Base-by-base conservation (phyloP, 768 basidiomycete genomes). In the Serendipita sp. region DNA sequence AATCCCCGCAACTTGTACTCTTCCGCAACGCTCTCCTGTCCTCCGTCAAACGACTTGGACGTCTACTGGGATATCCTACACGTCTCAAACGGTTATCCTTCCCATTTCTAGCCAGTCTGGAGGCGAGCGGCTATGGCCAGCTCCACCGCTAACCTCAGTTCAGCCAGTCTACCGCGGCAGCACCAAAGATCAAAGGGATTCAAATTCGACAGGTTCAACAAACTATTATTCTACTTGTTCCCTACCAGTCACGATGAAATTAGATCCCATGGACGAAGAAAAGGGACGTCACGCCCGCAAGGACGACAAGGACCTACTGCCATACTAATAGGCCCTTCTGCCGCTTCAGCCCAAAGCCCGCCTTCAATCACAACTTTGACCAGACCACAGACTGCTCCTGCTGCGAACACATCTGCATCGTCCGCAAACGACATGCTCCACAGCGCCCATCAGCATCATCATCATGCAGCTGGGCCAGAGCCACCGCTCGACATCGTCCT, bases 401-500 rank as follows among this genome's bases (percentile, higher is more conserved):
- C 27, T 34, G 10, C 33, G 23, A 31, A 13, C 44, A 45, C 52
- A 10, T 11, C 52, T 53, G 52, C 52, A 53, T 11, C 13, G 52
- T 53, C 55, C 34, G 8, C 55, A 4, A 31, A n/a, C 23, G 55
- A 60, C 27, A 60, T 60, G 55, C 55, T 27, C 8, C 55, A 60
- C 34, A 8, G 23, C 16, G 23, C 18, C 4, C 16, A 29, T 23
- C 23, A 60, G 16, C 37, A 40, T 40, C 23, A 23, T 23, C 23
- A 23, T 23, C 23, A 23, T 23, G 23, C 23, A 23, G 23, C 23
- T 23, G 31, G 6, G 18, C 48, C 48, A 6, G 48, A 74, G 31
- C 76, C 81, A n/a, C 75, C 73, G 58, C 77, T 97, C 67, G 87
- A 93, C 68, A 86, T 98, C 69, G 70, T 83, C 63, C 81, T 96